phyloP scores from a whole-genome alignment of 2,329 filamentous ascomycete genomes.

The Diaporthe batatas region DNA sequence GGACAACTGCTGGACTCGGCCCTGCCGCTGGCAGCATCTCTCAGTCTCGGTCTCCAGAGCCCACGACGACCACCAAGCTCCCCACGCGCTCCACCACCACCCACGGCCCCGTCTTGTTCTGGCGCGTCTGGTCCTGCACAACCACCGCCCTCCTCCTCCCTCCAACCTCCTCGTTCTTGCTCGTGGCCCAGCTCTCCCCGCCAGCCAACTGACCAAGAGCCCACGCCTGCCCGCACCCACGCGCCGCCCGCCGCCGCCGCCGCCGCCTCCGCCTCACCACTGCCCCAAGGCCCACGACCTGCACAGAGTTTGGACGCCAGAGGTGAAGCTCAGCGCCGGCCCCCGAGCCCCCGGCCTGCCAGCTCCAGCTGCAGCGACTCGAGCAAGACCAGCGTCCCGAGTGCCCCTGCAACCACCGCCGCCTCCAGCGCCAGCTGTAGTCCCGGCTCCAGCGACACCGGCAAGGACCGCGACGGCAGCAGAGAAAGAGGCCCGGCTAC shows the following conservation, averaged over 20 bases:
- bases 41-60: neutral
- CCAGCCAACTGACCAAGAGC: conserved; percentile 3
- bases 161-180: conserved; percentile 10
- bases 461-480: neutral
- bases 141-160: no score
- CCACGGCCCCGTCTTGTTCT: conserved; percentile 29
- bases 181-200: conserved; percentile 4
- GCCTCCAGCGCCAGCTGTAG: neutral
- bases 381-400: conserved; percentile 1
- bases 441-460: neutral
- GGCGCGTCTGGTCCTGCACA: conserved; percentile 16
- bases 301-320: conserved; percentile 14
- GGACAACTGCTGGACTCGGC: conserved; percentile 16
- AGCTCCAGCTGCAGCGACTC: conserved; percentile 25
- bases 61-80: conserved; percentile 18
- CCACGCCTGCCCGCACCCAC: neutral
- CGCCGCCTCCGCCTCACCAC: neutral
- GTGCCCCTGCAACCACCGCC: neutral
- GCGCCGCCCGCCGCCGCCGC: conserved; percentile 18
- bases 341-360: conserved; percentile 33
- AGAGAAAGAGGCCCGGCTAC: conserved; percentile 45
- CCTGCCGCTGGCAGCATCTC: conserved; percentile 12
- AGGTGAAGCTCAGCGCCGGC: conserved; percentile 10
- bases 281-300: neutral
- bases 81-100: conserved; percentile 31